Percentiles rank a stretch among this genome's conserved stretches.
phyloP scores from a whole-genome alignment of 805 yeast genomes.

The Huiozyma sinensis region DNA sequence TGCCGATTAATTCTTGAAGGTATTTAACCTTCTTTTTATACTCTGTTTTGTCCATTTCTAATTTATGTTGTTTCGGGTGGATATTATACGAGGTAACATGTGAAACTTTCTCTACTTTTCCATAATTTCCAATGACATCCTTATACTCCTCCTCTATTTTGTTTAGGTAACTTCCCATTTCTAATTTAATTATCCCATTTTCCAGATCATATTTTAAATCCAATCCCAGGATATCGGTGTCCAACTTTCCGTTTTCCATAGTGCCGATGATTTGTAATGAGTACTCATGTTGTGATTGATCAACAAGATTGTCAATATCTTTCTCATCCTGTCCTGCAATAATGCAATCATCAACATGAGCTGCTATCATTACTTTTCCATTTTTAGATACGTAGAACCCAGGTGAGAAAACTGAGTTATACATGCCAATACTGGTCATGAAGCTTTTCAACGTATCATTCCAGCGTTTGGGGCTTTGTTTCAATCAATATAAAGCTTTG shows the following conservation, averaged over 20 bases:
- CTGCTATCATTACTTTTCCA: conserved; percentile 3
- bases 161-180: neutral
- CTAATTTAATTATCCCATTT: neutral
- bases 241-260: conserved; percentile 2
- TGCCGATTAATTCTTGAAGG: conserved; percentile 2
- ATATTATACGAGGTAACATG: neutral
- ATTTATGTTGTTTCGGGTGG: neutral
- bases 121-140: neutral
- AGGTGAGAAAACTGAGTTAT: conserved; percentile 4
- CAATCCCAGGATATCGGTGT: conserved; percentile 6
- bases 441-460: conserved; percentile 3
- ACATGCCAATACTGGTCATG: conserved; percentile 1
- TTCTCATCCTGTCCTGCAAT: conserved; percentile 4
- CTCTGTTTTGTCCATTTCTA: neutral
- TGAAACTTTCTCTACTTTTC: neutral
- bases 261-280: conserved; percentile 4
- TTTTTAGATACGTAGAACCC: conserved; percentile 4
- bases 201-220: conserved; percentile 2
- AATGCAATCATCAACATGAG: conserved; percentile 8
- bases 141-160: neutral
- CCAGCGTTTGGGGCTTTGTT: conserved; percentile 8
- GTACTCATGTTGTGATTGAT: neutral
- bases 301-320: conserved; percentile 2
- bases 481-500: conserved; percentile 4
- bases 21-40: neutral